Evolutionary conservation across 129 eudicot species (phyloP).

Genomic region (Saussurea involucrata): DNA sequence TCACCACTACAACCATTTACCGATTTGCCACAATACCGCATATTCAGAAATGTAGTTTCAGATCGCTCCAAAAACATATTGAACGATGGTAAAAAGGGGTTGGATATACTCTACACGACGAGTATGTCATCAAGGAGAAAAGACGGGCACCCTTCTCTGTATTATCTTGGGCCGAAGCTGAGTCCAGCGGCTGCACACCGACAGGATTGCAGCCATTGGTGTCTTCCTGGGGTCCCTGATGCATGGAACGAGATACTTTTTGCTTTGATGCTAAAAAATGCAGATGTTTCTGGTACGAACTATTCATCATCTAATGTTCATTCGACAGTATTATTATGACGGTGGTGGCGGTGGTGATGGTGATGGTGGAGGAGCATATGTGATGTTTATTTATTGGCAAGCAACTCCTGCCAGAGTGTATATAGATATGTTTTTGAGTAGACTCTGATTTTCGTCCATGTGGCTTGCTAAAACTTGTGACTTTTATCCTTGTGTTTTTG

Average conservation of each 20-base stretch:
- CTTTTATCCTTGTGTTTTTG: background rate
- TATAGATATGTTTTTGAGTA: slow-evolving; percentile 6
- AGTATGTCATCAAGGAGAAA: slow-evolving; percentile 67
- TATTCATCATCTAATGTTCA: slow-evolving; percentile 24
- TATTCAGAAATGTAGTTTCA: slow-evolving; percentile 39
- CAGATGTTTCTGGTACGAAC: slow-evolving; percentile 5
- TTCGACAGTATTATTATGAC: slow-evolving; percentile 18
- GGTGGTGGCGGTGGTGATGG: background rate
- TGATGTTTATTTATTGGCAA: slow-evolving; percentile 6
- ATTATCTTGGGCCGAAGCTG: slow-evolving; percentile 50
- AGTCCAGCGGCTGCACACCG: slow-evolving; percentile 60
- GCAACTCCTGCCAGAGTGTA: background rate
- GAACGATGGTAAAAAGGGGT: background rate
- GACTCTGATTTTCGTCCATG: background rate
- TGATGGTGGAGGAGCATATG: background rate
- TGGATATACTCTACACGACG: slow-evolving; percentile 62
- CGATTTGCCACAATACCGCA: slow-evolving; percentile 48
- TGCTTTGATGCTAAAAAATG: slow-evolving; percentile 50
- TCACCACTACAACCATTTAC: slow-evolving; percentile 42
- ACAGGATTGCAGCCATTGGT: slow-evolving; percentile 99
- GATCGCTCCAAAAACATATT: slow-evolving; percentile 25
- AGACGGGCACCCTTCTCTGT: slow-evolving; percentile 87
- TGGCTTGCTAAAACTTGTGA: background rate
- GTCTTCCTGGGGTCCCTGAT: slow-evolving; percentile 99
- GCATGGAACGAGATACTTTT: slow-evolving; percentile 90